A percentile compares a stretch with the other conserved stretches of the same genome.
These are phyloP conservation scores for Solanum peruvianum DNA, from an alignment of 257 asterid species.

Conservation along the genomic window DNA sequence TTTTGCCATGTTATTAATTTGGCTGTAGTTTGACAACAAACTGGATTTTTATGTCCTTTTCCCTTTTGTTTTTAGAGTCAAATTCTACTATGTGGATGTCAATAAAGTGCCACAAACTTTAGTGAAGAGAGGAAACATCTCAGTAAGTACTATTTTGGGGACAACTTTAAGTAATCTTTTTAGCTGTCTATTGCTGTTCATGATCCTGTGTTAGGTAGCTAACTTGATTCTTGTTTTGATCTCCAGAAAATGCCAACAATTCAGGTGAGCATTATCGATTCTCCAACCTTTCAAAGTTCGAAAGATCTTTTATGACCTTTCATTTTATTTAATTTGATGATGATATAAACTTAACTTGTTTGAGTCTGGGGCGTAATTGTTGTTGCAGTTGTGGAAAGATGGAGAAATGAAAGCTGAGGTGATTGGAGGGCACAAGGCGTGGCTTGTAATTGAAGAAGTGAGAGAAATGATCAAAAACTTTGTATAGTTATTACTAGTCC, in stretches of 20 bases:
- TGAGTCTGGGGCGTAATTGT: not conserved
- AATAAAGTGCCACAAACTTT: conserved; percentile 75
- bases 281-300: not conserved
- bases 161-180: not conserved
- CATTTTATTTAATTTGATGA: not conserved
- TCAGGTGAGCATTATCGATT: conserved; percentile 46
- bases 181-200: not conserved
- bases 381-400: conserved; percentile 72
- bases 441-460: conserved; percentile 96
- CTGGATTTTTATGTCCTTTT: not conserved
- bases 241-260: conserved; percentile 97
- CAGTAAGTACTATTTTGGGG: conserved; percentile 29
- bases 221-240: not conserved
- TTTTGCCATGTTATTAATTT: not conserved
- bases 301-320: not conserved
- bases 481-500: not conserved
- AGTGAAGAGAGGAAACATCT: conserved; percentile 76
- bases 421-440: conserved; percentile 89
- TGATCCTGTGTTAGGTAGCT: not conserved
- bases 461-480: conserved; percentile 57
- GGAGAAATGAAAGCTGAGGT: conserved; percentile 95
- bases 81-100: conserved; percentile 71
- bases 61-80: conserved; percentile 26
- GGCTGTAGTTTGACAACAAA: not conserved
- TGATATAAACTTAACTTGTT: not conserved